A percentile compares a stretch with the other conserved stretches of the same genome.
phyloP scores from a whole-genome alignment of 208 protist species.

The Trichomonas vaginalis region DNA sequence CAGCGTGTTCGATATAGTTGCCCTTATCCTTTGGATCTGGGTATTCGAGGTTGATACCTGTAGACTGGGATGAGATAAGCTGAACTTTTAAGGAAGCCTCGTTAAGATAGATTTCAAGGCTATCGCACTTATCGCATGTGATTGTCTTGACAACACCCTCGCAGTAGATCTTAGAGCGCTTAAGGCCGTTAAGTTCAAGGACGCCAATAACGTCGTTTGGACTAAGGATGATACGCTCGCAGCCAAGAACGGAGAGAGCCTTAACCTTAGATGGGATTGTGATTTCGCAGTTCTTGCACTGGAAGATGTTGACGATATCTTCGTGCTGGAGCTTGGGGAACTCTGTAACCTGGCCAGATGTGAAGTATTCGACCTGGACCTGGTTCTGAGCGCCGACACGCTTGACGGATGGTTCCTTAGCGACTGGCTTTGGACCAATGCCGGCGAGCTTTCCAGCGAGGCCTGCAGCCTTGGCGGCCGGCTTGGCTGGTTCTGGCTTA shows the following conservation, averaged over 20 bases:
- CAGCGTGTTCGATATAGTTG: background rate
- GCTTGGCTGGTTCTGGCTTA: background rate
- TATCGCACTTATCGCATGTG: slow-evolving; percentile 9
- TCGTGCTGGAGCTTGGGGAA: background rate
- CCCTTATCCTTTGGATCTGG: background rate
- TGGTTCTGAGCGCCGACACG: background rate
- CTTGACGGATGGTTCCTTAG: background rate
- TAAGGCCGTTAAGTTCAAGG: background rate
- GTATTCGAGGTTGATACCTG: background rate
- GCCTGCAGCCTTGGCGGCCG: background rate
- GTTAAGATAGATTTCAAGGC: background rate
- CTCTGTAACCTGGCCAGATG: background rate
- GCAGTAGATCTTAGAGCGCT: background rate
- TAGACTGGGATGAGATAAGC: background rate
- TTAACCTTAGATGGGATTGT: background rate
- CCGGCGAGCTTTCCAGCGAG: background rate
- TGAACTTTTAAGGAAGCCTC: background rate
- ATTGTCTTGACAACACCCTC: background rate
- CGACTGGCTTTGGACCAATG: background rate
- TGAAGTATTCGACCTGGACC: background rate
- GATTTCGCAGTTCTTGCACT: background rate
- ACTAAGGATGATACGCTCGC: background rate
- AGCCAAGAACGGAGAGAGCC: background rate
- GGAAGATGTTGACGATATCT: background rate
- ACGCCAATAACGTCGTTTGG: background rate